phyloP scores from a whole-genome alignment of 306 rosid species.

The Ceratonia siliqua region DNA sequence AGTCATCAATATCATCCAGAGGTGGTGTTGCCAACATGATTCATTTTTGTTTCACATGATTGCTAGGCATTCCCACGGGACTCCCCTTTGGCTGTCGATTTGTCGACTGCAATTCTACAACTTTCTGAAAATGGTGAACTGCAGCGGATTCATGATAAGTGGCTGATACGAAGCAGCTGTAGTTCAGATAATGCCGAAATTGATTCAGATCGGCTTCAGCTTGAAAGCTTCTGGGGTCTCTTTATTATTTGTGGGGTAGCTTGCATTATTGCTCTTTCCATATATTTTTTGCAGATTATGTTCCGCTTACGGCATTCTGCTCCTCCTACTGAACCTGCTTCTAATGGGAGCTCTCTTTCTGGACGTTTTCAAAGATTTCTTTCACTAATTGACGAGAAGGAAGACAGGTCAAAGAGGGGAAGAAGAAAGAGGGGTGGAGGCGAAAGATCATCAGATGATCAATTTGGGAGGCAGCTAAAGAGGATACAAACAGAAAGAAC shows the following conservation, averaged over 20 bases:
- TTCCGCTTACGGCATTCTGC: conserved; percentile 39
- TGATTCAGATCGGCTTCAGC: conserved; percentile 74
- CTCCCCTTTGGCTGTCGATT: conserved; percentile 83
- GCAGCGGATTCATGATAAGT: conserved; percentile 91
- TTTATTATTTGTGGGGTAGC: conserved; percentile 75
- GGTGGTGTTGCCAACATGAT: conserved; percentile 1
- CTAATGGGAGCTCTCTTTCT: conserved; percentile 39
- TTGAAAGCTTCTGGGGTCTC: conserved; percentile 92
- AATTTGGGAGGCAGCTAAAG: conserved; percentile 40
- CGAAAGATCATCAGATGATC: conserved; percentile 43
- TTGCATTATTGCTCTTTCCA: conserved; percentile 67
- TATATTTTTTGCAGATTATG: conserved; percentile 59
- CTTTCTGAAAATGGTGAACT: conserved; percentile 94
- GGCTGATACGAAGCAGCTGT: conserved; percentile 70
- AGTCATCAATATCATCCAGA: background rate
- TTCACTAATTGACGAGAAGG: conserved; percentile 71
- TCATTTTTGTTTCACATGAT: conserved; percentile 13
- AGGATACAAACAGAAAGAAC: conserved; percentile 38
- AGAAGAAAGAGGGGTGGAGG: conserved; percentile 63
- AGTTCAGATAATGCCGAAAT: conserved; percentile 56
- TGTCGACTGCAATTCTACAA: conserved; percentile 92
- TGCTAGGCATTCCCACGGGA: conserved; percentile 87
- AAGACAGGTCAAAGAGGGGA: conserved; percentile 42
- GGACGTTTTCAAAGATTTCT: conserved; percentile 57
- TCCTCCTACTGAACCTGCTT: conserved; percentile 41